Base-by-base conservation (phyloP, 352 stramenopile species). In the Blastocystis sp. region DNA sequence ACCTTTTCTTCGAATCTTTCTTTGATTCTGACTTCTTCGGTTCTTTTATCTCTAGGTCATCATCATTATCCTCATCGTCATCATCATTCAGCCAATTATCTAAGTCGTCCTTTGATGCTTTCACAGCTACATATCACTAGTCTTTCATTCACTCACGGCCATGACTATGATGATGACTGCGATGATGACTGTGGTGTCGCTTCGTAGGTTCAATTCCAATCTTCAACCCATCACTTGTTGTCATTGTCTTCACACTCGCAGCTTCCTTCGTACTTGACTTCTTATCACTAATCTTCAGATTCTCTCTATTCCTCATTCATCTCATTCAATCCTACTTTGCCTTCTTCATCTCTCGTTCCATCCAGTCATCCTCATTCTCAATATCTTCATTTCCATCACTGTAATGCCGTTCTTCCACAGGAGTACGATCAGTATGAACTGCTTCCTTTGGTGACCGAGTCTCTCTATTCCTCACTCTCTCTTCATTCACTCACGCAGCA, bases 1-100 rank as follows among this genome's bases (percentile, higher is more conserved):
- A 73, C 61, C 9, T 46, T 39, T 73, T 73, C n/a, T 39, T 46
- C 24, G 9, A 39, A 67, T 27, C 11, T 14, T 67, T 27, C 24
- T 67, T 32, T 0, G 0, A n/a, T 29, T 21, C 61, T 14, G n/a
- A 29, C 32, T 73, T 73, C 32, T 73, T 73, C 61, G 51, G 32
- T 37, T 73, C 61, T 39, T 27, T 73, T 39, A 52, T 73, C 32
- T 73, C 12, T 19, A 14, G 14, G 16, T 73, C 61, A 4, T 73
- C 61, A n/a, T 37, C 24, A 73, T 27, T 11, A 27, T 73, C 61
- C 0, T 73, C 61, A n/a, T 73, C 61, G 32, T 73, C 61, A 73
- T 73, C 61, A n/a, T 73, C 61, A 49, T 73, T n/a, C 14, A 73
- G 61, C 61, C 61, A 73, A 29, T n/a, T 73, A 73, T 73, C 24